Percentiles rank a stretch among this genome's conserved stretches.
These are phyloP conservation scores for Talaromyces liani DNA, from an alignment of 495 filamentous ascomycete genomes.

Conservation along the genomic window DNA sequence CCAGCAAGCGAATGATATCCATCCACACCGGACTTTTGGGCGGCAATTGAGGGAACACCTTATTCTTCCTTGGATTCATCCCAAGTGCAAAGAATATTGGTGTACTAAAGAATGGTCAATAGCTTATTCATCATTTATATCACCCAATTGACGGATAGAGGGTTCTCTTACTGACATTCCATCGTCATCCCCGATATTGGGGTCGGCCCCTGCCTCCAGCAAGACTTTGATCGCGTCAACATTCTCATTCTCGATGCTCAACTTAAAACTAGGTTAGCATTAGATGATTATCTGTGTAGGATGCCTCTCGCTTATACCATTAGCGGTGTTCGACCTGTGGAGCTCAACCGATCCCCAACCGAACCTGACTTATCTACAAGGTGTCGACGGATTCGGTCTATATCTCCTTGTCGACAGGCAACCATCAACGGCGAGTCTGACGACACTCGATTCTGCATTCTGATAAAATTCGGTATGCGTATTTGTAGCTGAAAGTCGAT, in stretches of 20 bases:
- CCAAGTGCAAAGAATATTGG: neutral
- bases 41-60: neutral
- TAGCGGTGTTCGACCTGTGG: neutral
- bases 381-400: neutral
- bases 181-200: neutral
- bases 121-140: too few species aligned
- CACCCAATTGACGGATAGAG: too few species aligned
- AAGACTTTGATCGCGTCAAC: neutral
- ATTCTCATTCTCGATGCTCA: neutral
- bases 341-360: neutral
- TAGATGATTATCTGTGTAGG: too few species aligned
- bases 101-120: neutral
- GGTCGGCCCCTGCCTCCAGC: neutral
- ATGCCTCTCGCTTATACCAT: too few species aligned
- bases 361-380: neutral
- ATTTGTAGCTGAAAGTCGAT: neutral
- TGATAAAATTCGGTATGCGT: neutral
- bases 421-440: neutral
- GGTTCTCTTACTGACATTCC: neutral
- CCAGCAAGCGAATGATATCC: neutral
- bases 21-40: neutral
- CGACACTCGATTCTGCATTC: neutral
- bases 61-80: neutral
- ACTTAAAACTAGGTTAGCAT: neutral
- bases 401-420: neutral